Percentiles rank a stretch among this genome's conserved stretches.
phyloP scores from a whole-genome alignment of 192 early-diverging fungal genomes.

The Gaertneriomyces semiglobifer region DNA sequence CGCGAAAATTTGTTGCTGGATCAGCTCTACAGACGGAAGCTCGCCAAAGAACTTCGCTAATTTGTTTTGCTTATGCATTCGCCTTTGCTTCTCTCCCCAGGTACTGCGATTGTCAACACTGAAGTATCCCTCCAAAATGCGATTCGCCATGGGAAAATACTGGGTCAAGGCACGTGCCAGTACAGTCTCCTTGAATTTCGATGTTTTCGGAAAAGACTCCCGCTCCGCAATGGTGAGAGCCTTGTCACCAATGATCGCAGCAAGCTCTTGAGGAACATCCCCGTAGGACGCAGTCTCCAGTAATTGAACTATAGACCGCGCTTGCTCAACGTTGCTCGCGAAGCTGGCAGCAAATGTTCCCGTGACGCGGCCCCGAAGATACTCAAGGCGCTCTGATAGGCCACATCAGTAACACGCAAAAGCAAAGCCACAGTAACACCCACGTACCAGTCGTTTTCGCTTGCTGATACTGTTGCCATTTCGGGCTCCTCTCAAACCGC shows the following conservation, averaged over 20 bases:
- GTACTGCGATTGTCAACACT: conserved; percentile 41
- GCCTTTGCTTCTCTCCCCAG: conserved; percentile 55
- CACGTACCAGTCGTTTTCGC: conserved; percentile 49
- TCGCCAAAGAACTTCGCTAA: conserved; percentile 69
- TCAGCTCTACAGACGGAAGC: conserved; percentile 51
- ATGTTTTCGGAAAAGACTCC: not conserved
- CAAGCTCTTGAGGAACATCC: not conserved
- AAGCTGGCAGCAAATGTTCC: conserved; percentile 10
- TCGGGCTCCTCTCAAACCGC: conserved; percentile 64
- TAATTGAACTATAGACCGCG: conserved; percentile 1
- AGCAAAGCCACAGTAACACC: not conserved
- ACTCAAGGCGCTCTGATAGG: conserved; percentile 8
- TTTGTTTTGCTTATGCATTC: conserved; percentile 61
- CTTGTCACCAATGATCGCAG: not conserved
- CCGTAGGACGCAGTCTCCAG: not conserved
- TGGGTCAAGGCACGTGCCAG: conserved; percentile 19
- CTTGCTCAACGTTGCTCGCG: conserved; percentile 15
- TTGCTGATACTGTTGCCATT: conserved; percentile 42
- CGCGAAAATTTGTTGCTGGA: conserved; percentile 44
- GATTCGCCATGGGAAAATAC: conserved; percentile 27
- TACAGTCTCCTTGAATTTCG: conserved; percentile 37
- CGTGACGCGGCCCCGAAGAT: conserved; percentile 6
- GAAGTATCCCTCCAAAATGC: conserved; percentile 53
- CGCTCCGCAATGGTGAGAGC: no score
- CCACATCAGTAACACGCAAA: no score